Evolutionary conservation across 176 grass and related monocot genomes (phyloP).

Genomic region (Oryza nivara): DNA sequence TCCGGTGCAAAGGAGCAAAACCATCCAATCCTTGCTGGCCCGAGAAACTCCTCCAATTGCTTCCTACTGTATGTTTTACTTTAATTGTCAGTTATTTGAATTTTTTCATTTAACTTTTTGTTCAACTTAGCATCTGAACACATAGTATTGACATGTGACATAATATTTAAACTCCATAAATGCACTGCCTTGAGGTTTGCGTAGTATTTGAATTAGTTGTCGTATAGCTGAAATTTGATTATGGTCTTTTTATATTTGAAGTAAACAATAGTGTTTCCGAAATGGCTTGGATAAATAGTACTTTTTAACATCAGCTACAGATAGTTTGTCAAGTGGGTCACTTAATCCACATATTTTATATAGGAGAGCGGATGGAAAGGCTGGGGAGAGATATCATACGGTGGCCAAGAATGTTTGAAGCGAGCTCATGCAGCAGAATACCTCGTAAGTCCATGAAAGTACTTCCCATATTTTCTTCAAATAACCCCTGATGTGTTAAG

Average conservation of each 20-base stretch:
- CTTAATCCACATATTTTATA: background rate
- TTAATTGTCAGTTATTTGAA: conserved; percentile 33
- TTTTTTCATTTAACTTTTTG: conserved; percentile 10
- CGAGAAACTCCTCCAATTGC: conserved; percentile 78
- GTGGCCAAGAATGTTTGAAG: conserved; percentile 70
- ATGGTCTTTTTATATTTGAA: background rate
- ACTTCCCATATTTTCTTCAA: conserved; percentile 9
- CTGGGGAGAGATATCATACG: conserved; percentile 97
- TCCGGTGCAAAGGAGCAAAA: conserved; percentile 73
- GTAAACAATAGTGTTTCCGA: background rate
- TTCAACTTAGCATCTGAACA: background rate
- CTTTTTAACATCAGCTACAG: background rate
- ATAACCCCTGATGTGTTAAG: background rate
- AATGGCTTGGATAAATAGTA: background rate
- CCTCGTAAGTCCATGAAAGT: conserved; percentile 57
- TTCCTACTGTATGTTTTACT: conserved; percentile 64
- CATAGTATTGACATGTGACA: background rate
- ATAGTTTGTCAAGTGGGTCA: conserved; percentile 27
- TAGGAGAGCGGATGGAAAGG: conserved; percentile 93
- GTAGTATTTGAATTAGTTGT: conserved; percentile 5
- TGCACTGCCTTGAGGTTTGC: conserved; percentile 5
- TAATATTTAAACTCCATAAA: background rate
- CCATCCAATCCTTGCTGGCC: conserved; percentile 60
- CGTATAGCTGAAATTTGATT: conserved; percentile 5
- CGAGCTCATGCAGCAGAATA: conserved; percentile 88